Evolutionary conservation across 148 eudicot species (phyloP).

Genomic region (Vaccinium darrowii): DNA sequence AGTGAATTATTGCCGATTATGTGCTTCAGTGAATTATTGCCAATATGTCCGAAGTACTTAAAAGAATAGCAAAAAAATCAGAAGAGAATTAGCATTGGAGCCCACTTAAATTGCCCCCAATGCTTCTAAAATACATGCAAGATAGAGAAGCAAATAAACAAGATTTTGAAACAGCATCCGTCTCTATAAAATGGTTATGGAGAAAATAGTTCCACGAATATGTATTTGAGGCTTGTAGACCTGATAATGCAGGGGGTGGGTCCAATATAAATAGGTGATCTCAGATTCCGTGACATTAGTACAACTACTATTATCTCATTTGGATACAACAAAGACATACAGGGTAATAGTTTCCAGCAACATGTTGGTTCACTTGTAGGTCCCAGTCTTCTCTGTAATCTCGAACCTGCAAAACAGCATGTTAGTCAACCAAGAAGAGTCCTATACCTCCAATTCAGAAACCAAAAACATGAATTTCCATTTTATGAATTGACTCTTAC

Average conservation of each 20-base stretch:
- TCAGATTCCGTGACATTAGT: neutral
- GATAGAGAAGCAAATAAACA: neutral
- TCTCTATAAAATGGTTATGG: neutral
- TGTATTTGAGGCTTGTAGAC: neutral
- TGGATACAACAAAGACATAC: conserved; percentile 32
- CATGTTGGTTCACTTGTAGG: conserved; percentile 57
- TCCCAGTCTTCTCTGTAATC: conserved; percentile 77
- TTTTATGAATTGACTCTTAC: neutral
- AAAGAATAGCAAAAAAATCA: neutral
- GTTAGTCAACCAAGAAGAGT: conserved; percentile 10
- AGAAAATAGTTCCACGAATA: neutral
- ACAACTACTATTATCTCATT: neutral
- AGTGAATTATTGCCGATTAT: neutral
- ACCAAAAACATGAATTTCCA: neutral
- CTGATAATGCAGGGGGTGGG: neutral
- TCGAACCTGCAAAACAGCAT: conserved; percentile 44
- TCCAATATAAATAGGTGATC: neutral
- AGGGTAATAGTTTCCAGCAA: conserved; percentile 85
- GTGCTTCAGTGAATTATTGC: neutral
- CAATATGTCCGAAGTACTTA: neutral
- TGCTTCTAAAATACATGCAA: neutral
- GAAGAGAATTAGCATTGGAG: neutral
- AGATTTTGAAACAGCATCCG: neutral
- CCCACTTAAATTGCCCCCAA: neutral
- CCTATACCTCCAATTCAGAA: neutral